phyloP scores from a whole-genome alignment of 2,329 filamentous ascomycete genomes.

The Polytolypa hystricis region DNA sequence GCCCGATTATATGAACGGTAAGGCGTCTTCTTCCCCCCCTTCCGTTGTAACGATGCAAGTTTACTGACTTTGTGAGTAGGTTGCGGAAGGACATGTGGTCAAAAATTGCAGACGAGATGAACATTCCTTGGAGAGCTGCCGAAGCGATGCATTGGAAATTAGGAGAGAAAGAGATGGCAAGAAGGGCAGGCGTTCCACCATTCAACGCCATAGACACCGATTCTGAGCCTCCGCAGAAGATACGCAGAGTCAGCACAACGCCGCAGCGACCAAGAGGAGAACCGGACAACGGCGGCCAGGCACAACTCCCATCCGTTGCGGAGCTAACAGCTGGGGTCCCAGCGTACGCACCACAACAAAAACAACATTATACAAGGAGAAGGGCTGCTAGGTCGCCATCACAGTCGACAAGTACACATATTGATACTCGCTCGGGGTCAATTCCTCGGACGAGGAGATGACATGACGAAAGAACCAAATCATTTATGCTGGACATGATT shows the following conservation, averaged over 20 bases:
- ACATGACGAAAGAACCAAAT: slow-evolving; percentile 14
- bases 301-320: slow-evolving; percentile 35
- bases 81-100: slow-evolving; percentile 98
- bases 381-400: slow-evolving; percentile 16
- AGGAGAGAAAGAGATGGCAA: slow-evolving; percentile 83
- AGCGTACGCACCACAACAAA: slow-evolving; percentile 31
- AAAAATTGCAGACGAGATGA: slow-evolving; percentile 89
- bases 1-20: slow-evolving; percentile 92
- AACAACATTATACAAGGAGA: slow-evolving; percentile 18
- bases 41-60: slow-evolving; percentile 5
- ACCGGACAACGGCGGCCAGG: slow-evolving; percentile 23
- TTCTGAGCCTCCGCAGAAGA: slow-evolving; percentile 35
- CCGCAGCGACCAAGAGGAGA: slow-evolving; percentile 30
- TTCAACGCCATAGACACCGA: slow-evolving; percentile 59
- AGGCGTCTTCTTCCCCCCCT: slow-evolving; percentile 2
- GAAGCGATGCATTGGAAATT: slow-evolving; percentile 99
- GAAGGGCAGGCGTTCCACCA: slow-evolving; percentile 57
- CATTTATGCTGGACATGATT: slow-evolving; percentile 14
- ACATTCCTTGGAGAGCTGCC: slow-evolving; percentile 84
- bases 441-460: slow-evolving; percentile 21
- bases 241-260: slow-evolving; percentile 28
- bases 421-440: slow-evolving; percentile 20
- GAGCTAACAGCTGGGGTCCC: slow-evolving; percentile 38
- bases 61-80: slow-evolving; percentile 55
- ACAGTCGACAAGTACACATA: slow-evolving; percentile 20